phyloP scores from a whole-genome alignment of 306 rosid species.

The Oxytropis ochrocephala region DNA sequence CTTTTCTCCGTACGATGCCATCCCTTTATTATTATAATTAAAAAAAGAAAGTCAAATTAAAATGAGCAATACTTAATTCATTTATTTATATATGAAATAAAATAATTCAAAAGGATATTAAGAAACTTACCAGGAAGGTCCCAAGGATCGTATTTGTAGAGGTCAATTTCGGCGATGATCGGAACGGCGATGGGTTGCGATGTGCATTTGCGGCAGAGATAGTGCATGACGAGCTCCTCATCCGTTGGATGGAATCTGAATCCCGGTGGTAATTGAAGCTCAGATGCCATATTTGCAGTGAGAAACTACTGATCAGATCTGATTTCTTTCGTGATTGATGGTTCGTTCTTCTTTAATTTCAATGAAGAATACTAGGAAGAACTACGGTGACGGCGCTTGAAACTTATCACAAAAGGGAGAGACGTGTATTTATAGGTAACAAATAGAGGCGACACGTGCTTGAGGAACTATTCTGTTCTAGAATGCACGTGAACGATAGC shows the following conservation, averaged over 20 bases:
- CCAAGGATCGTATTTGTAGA: conserved; percentile 85
- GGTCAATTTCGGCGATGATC: conserved; percentile 86
- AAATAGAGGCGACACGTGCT: conserved; percentile 43
- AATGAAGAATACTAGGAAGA: neutral
- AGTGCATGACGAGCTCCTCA: conserved; percentile 89
- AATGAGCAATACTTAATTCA: neutral
- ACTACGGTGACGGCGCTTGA: conserved; percentile 63
- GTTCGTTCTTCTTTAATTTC: neutral
- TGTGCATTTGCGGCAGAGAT: conserved; percentile 74
- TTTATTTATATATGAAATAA: no score
- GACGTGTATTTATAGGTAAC: conserved; percentile 37
- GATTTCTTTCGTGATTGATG: neutral
- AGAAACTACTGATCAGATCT: neutral
- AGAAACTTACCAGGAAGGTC: conserved; percentile 94
- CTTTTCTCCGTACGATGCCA: conserved; percentile 75
- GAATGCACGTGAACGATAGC: conserved; percentile 78
- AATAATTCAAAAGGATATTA: no score
- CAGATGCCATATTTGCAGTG: conserved; percentile 35
- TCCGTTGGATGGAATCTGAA: conserved; percentile 97
- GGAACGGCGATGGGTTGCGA: conserved; percentile 70
- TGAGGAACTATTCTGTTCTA: conserved; percentile 18
- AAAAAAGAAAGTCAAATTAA: neutral
- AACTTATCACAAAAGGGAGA: conserved; percentile 55
- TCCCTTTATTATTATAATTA: conserved; percentile 22
- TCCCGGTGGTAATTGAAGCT: conserved; percentile 79